phyloP scores from a whole-genome alignment of 2,329 filamentous ascomycete species.

The Colletotrichum phormii region DNA sequence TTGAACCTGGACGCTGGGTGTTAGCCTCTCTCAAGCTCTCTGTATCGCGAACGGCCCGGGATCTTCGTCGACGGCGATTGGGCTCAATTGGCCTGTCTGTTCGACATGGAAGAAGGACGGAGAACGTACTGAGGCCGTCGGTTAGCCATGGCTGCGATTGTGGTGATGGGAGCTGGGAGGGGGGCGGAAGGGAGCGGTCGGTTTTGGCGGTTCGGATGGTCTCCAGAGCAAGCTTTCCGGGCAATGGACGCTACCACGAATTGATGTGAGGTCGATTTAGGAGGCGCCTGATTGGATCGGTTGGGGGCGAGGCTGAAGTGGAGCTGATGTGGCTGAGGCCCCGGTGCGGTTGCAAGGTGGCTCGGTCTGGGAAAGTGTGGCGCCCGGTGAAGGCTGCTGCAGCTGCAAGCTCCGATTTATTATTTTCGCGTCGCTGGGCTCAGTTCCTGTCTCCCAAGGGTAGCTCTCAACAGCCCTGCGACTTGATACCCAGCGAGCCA shows the following conservation, averaged over 20 bases:
- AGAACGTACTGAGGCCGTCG: conserved; percentile 56
- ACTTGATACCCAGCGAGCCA: conserved; percentile 11
- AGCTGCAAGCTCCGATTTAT: conserved; percentile 37
- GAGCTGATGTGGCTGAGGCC: not conserved
- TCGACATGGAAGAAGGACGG: not conserved
- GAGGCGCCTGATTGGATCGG: conserved; percentile 49
- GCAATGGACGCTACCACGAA: conserved; percentile 40
- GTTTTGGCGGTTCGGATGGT: conserved; percentile 41
- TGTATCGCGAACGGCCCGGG: not conserved
- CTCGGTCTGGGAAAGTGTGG: conserved; percentile 34
- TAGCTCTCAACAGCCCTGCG: conserved; percentile 23
- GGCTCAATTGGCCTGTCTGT: conserved; percentile 8
- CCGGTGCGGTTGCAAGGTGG: not conserved
- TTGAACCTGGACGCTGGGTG: conserved; percentile 78
- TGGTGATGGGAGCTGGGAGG: conserved; percentile 23
- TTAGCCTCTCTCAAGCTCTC: conserved; percentile 39
- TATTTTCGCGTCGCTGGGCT: conserved; percentile 37
- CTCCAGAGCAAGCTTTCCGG: conserved; percentile 33
- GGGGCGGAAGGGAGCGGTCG: conserved; percentile 27
- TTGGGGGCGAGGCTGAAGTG: conserved; percentile 46
- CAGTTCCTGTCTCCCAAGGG: not conserved
- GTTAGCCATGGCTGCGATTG: conserved; percentile 51
- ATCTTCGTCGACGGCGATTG: not conserved
- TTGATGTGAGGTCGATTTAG: conserved; percentile 56
- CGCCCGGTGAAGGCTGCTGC: conserved; percentile 33